Evolutionary conservation across 2,329 filamentous ascomycete species (phyloP), one percentile per base, ranked within the genome.

Genomic region (Arachnopeziza araneosa): DNA sequence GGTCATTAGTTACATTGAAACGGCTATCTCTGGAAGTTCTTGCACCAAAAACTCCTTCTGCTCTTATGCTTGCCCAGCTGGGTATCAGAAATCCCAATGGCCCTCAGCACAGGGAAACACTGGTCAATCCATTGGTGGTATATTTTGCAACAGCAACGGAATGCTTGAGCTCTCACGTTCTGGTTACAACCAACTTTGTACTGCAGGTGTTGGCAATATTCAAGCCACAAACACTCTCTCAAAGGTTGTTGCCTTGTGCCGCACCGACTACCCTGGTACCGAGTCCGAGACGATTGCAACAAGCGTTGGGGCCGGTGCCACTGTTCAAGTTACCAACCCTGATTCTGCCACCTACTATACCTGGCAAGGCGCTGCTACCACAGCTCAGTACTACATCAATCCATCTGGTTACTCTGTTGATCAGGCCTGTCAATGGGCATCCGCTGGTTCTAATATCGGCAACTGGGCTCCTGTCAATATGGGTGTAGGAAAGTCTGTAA

Each of bases 331-430:
- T 66, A 91, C 90, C 72, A 93, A 91, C 79, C 89, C 93, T 53
- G 77, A 88, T 66, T 85, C 87, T 62, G 72, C 74, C 54, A 80
- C 78, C 55, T 96, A 93, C 80, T 98, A 92, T 80, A 76, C 80
- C 63, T 96, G 91, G 90, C 68, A 90, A 70, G 83, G 83, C 68
- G 82, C 83, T 74, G 69, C 78, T 55, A 98, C 95, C 56, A 93
- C 91, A 54, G 93, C 93, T 52, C 95, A 98, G 78, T 98, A 96
- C 83, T 99, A 99, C 74, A 83, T 98, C 77, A 98, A 98, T 83
- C 89, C 89, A 69, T 82, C 84, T 68, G 92, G 91, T 62, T 79
- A 89, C 57, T 69, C 76, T 21, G 77, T 85, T 60, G 74, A 85
- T 66, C 76, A 93, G 14, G 90, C 84, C 55, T 99, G 95, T 78